These are phyloP conservation scores for Poa annua DNA, from an alignment of 176 grass and related monocot genomes.

Conservation along the genomic window DNA sequence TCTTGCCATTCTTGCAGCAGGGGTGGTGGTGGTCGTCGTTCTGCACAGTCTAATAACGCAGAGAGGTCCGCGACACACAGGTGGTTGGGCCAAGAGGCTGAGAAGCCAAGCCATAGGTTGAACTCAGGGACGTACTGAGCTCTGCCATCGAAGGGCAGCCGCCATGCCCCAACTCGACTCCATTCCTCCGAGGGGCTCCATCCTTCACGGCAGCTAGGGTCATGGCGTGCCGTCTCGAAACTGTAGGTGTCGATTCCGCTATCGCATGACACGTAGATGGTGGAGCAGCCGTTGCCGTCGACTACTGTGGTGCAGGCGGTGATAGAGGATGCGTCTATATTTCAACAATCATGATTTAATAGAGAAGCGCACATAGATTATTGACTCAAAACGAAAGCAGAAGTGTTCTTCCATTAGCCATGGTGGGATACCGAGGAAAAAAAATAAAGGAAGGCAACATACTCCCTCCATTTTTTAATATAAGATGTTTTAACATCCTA, in stretches of 20 bases:
- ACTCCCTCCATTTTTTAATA: too few relatives aligned
- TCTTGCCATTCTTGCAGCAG: neutral
- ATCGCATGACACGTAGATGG: neutral
- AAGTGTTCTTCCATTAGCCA: slow-evolving; percentile 5
- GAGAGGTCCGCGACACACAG: neutral
- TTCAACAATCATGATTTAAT: neutral
- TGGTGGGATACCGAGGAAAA: slow-evolving; percentile 7
- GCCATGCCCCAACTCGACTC: neutral
- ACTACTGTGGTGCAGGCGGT: neutral
- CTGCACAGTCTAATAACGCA: too few relatives aligned
- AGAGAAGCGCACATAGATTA: neutral
- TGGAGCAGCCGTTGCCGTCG: neutral
- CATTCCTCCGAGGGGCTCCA: neutral
- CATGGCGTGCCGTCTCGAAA: neutral
- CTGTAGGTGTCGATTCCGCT: neutral
- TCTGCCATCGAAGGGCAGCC: neutral
- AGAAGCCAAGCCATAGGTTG: neutral
- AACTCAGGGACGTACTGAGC: neutral
- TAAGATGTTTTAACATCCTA: too few relatives aligned
- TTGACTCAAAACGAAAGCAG: neutral
- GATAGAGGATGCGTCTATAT: neutral
- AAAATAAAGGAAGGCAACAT: neutral
- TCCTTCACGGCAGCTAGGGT: neutral
- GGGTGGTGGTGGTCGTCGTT: neutral
- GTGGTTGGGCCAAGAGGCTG: neutral